Base-by-base conservation (phyloP, 2,329 filamentous ascomycete species). In the Dryadomyces sulphureus region DNA sequence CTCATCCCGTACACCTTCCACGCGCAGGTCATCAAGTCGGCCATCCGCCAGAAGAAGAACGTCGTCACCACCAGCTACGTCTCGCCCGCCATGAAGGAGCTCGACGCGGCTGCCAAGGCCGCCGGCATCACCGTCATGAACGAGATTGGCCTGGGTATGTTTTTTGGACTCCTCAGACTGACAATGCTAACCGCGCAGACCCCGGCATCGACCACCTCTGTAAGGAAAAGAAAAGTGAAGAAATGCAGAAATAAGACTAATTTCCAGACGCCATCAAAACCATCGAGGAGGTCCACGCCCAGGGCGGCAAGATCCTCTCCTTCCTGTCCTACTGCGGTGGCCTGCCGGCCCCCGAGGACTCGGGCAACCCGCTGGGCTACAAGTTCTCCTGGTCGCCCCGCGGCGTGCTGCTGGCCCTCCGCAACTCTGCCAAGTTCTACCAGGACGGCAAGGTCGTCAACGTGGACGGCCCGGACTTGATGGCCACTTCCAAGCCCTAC, bases 71-170 rank as follows among this genome's bases (percentile, higher is more conserved):
- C 90, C 25, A 87, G 79, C 54, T 96, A 96, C 61, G 84, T 94
- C 54, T 93, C 85, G 5, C 87, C 87, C 4, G 85, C 86, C 53
- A 95, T 95, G 88, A 65, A 81, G 67, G 90, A 89, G 69, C 78
- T 96, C 43, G 83, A 95, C 58, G 70, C 79, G 56, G 70, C 82
- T 56, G 79, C 75, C 62, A 94, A 94, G 73, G 84, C 82, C 52
- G 90, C 90, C 17, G 89, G 88, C 50, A 95, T 95, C 61, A 94
- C 87, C 11, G 89, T 95, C 60, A 89, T 95, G 84, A 95, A 96
- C 67, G 90, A 96, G 75, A 93, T 94, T 60, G 87, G 87, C 51
- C 60, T 84, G 49, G 65, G 25, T 43, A 20, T 5, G 46, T 5
- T 39, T 41, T 24, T 24, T 27, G 3, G 27, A 8, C n/a, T 41